Evolutionary conservation across 257 asterid genomes (phyloP), one percentile per base, ranked within the genome.

Genomic region (Plantago major): DNA sequence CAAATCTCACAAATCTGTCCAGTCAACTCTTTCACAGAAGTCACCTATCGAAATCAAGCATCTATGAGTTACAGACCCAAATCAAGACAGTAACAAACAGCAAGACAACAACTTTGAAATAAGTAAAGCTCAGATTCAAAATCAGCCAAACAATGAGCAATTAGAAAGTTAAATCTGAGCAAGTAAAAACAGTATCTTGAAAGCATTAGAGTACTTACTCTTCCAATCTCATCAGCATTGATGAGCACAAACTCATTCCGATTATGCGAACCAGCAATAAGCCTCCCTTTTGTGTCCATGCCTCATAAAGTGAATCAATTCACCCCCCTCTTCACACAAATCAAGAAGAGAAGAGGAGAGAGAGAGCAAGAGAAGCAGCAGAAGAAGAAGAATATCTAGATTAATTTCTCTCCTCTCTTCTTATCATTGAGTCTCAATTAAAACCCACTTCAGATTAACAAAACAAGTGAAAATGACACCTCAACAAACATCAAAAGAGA

Each of bases 1-100:
- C 98, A 91, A 79, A 91, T 91, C 88, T 91, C 96, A 61, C 98
- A 92, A 78, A 75, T 92, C 87, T 88, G 98, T 28, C 95, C 96
- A 65, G 84, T 88, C 77, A 92, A 75, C 77, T 92, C 98, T 67
- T 84, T 84, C 72, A 92, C 97, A 22, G 89, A 86, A 55, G 96
- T 92, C 53, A 92, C 98, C 98, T 92, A 85, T 65, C 22, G 54
- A 61, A 43, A 50, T 19, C 43, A 18, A 49, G 63, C 15, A 42
- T 37, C n/a, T 53, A 11, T 10, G 12, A 56, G 30, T 37, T 14
- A 63, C 18, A 56, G 62, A 64, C 47, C 37, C 69, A 69, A 73
- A 81, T 77, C 86, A 22, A 22, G 2, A 22, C 58, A 74, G 44
- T 64, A 58, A 62, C 19, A 46, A 44, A 22, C 2, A 22, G 26